Evolutionary conservation across 148 eudicot genomes (phyloP), one percentile per base, ranked within the genome.

Genomic region (Cornus kousa): DNA sequence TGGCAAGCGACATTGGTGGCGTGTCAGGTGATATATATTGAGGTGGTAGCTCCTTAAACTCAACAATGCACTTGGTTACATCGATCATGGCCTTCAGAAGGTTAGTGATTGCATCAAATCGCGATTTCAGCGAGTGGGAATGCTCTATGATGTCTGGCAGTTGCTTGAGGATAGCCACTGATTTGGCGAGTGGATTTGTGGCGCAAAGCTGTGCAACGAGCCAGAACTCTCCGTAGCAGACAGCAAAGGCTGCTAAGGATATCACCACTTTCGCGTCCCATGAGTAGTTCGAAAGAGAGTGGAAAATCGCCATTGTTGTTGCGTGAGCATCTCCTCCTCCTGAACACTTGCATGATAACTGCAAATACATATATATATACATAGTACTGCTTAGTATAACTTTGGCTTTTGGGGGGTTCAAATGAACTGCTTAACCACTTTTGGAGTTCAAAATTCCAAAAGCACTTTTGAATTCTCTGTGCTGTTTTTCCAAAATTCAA

Each of bases 221-320:
- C 92, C 97, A 94, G 87, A 97, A 97, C 72, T 97, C 96, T 9
- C 95, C 99, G 35, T 92, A 94, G 75, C 84, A 80, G 73, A 90
- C 88, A 0, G 98, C 86, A 71, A 92, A 87, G 16, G 98, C 92
- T n/a, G 93, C 95, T 1, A 96, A 72, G 22, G 94, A 71, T 33
- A 93, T 79, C 72, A 91, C 95, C 23, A 92, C 86, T 70, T 96
- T 96, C 0, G 97, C 98, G 9, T 93, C 98, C 99, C 99, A 96
- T 53, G 92, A 79, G 79, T 92, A 92, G 90, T 77, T 80, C 4
- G 99, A 89, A 8, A 93, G 90, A 87, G 81, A 81, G 88, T 75
- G 74, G 40, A 96, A 83, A 65, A 93, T 81, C 23, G 92, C 86
- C 93, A 96, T 87, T 20, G 98, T 72, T 80, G 94, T 83, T n/a